Conservation (phyloP, 345 rosid genomes). For the Excoecaria agallocha region DNA sequence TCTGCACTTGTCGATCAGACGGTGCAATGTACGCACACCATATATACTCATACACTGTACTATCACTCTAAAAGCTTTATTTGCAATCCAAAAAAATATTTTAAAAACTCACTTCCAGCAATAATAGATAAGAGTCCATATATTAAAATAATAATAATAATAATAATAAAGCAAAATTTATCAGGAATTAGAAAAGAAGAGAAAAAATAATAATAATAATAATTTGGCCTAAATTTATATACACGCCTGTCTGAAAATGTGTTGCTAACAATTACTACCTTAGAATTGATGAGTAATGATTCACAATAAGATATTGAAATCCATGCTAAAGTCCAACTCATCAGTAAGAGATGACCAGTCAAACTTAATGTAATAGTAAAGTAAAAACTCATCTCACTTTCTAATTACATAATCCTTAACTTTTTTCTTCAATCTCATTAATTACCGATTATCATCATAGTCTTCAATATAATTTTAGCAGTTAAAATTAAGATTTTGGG, state of each 20-base stretch:
- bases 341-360: constrained; percentile 7
- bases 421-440: not conserved
- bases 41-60: too few species aligned
- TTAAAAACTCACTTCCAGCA: too few species aligned
- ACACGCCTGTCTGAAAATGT: not conserved
- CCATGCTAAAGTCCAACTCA: constrained; percentile 13
- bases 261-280: not conserved
- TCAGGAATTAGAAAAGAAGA: too few species aligned
- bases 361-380: not conserved
- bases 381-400: not conserved
- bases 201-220: too few species aligned
- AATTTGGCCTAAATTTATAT: too few species aligned
- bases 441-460: not conserved
- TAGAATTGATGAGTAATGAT: not conserved
- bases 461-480: not conserved
- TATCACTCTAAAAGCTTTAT: too few species aligned
- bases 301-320: not conserved
- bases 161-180: too few species aligned
- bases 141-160: not conserved
- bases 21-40: too few species aligned
- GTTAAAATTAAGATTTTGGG: not conserved
- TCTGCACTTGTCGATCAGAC: too few species aligned
- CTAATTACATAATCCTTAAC: not conserved
- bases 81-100: too few species aligned
- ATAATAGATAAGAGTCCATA: too few species aligned